Conservation (phyloP, 2,329 filamentous ascomycete species). For the Cladorrhinum sp. region DNA sequence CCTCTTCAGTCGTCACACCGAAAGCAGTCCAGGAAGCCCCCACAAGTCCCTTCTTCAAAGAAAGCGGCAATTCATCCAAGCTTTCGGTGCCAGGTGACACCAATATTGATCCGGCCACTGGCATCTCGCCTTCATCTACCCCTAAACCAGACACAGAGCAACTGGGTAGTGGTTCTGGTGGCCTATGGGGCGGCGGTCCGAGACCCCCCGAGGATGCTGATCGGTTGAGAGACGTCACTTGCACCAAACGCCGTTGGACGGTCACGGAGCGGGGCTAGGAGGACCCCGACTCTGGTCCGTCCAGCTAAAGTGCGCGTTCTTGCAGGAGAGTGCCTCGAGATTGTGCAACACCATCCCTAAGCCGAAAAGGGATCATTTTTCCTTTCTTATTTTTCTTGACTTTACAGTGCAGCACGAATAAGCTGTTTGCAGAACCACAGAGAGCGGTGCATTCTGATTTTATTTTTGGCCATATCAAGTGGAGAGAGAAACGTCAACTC, state of each 20-base stretch:
- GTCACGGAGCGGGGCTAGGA: slow-evolving; percentile 44
- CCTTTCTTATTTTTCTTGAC: background rate
- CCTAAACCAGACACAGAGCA: slow-evolving; percentile 33
- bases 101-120: background rate
- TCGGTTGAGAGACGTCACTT: slow-evolving; percentile 43
- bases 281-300: background rate
- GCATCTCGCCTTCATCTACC: slow-evolving; percentile 7
- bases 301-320: background rate
- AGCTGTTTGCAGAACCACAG: no score
- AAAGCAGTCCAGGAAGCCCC: background rate
- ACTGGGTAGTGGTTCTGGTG: slow-evolving; percentile 39
- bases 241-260: slow-evolving; percentile 54
- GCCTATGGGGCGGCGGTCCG: slow-evolving; percentile 43
- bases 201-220: slow-evolving; percentile 46
- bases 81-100: background rate
- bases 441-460: no score
- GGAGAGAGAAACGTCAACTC: background rate
- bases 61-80: background rate
- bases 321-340: background rate
- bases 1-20: background rate
- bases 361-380: background rate
- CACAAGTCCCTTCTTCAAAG: background rate
- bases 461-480: background rate
- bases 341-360: background rate
- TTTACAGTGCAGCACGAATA: background rate